Percentiles rank a stretch among this genome's conserved stretches.
phyloP scores from a whole-genome alignment of 371 early-diverging fungal genomes.

The Mortierella sp. region DNA sequence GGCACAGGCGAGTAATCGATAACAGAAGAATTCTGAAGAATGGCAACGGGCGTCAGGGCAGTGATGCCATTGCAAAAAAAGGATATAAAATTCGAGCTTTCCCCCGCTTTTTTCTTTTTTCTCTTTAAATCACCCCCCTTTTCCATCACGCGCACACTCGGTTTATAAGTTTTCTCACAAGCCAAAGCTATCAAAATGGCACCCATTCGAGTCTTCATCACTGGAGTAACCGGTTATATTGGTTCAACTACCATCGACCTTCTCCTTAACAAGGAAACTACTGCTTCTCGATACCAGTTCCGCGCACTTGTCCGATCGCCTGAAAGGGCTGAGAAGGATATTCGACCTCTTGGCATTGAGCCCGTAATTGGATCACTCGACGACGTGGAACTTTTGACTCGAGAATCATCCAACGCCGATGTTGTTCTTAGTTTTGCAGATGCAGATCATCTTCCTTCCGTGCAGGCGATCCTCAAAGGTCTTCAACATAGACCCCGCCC shows the following conservation, averaged over 20 bases:
- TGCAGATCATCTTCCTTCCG: constrained; percentile 50
- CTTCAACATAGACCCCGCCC: constrained; percentile 27
- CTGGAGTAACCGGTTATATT: constrained; percentile 56
- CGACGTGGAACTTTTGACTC: constrained; percentile 26
- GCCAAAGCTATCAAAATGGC: constrained; percentile 20
- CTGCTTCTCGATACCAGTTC: constrained; percentile 19
- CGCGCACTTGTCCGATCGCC: constrained; percentile 51
- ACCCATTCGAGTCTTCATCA: constrained; percentile 34
- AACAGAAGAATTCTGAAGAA: no score
- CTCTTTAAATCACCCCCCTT: not conserved
- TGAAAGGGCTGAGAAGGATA: constrained; percentile 33
- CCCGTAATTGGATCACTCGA: constrained; percentile 54
- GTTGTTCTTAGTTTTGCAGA: constrained; percentile 52
- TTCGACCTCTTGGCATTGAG: constrained; percentile 43
- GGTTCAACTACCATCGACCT: constrained; percentile 41
- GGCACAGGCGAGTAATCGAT: no score
- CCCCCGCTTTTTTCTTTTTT: not conserved
- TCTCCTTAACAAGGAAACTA: constrained; percentile 25
- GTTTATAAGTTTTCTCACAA: not conserved
- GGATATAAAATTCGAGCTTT: not conserved
- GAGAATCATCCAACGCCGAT: constrained; percentile 49
- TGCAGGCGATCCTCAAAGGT: constrained; percentile 53
- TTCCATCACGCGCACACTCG: not conserved
- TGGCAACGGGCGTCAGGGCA: no score
- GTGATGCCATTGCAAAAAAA: no score